Base-by-base conservation (phyloP, 169 alveolate species). In the Miamiensis avidus region DNA sequence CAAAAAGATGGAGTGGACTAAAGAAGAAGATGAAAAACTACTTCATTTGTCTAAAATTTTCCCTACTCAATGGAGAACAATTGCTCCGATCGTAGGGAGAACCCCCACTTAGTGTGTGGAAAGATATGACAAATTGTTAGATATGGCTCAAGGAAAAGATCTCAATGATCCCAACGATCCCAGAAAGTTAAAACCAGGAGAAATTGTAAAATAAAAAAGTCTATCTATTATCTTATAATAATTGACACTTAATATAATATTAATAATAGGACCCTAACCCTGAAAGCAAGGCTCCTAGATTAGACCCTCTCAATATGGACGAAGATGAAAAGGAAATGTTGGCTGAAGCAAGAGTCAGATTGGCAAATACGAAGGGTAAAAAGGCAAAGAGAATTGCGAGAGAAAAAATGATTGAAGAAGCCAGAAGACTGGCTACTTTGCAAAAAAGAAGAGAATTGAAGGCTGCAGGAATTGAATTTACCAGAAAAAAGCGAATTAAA, bases 321-420 rank as follows among this genome's bases (percentile, higher is more conserved):
- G 99, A 99, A 87, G 99, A 99, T 84, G 99, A 99, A 91, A 99
- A 99, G 91, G 99, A 99, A 93, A 99, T 99, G 99, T 95, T 99
- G 25, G 98, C 98, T 72, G 99, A 98, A 89, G 99, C 99, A 27
- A 96, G 99, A 76, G 99, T 99, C 29, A 97, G 99, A 90, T 97
- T 99, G 83, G 99, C 99, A 25, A 99, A 99, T 94, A 99, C 99
- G 0, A 96, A 99, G 78, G 99, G 99, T 33, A 99, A 99, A 96
- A 99, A 99, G 89, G 99, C 99, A 29, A 99, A 99, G 92, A 95
- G 99, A 88, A 98, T 98, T 94, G 99, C 99, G 28, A 95, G 99
- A 87, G 99, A 98, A 94, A 98, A 98, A 90, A 98, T 97, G 82
- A 92, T 99, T 81, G 99, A 98, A 90, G 99, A 98, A 89, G 98